Conservation (phyloP, 148 eudicot genomes). For the Camellia granthamiana region DNA sequence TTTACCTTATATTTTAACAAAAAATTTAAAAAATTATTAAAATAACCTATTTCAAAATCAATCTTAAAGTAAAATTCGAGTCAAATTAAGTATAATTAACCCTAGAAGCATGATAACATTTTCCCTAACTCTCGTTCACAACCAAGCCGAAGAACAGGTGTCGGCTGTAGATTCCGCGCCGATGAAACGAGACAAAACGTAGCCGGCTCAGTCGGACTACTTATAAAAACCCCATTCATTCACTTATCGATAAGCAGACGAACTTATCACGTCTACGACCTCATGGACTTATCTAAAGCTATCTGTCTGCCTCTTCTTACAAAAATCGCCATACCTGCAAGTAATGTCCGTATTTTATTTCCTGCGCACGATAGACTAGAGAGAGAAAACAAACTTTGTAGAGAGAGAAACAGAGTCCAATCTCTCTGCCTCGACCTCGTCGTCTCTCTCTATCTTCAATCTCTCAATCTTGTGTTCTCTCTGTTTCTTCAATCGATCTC, state of each 20-base stretch:
- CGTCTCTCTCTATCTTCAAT: conserved; percentile 11
- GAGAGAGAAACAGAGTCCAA: conserved; percentile 8
- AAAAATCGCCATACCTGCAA: conserved; percentile 35
- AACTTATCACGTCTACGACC: conserved; percentile 10
- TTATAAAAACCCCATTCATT: accelerated
- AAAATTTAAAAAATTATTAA: too few species aligned
- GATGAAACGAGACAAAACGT: conserved; percentile 27
- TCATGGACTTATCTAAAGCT: not conserved
- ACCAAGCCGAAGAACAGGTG: conserved; percentile 20
- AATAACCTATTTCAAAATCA: too few species aligned
- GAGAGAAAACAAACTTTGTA: conserved; percentile 2
- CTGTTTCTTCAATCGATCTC: conserved; percentile 14
- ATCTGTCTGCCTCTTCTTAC: conserved; percentile 32
- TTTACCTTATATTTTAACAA: too few species aligned
- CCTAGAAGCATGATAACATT: not conserved
- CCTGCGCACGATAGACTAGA: conserved; percentile 20
- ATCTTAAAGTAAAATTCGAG: too few species aligned
- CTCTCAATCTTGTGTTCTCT: not conserved
- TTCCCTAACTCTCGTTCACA: not conserved
- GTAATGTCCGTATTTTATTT: conserved; percentile 25
- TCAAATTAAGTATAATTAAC: too few species aligned
- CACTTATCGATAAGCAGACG: conserved; percentile 16
- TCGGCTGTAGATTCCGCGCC: conserved; percentile 49
- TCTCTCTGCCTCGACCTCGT: conserved; percentile 4
- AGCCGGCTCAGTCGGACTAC: conserved; percentile 26